A percentile compares a stretch with the other conserved stretches of the same genome.
phyloP scores from a whole-genome alignment of 2,329 filamentous ascomycete genomes.

The Periglandula ipomoeae region DNA sequence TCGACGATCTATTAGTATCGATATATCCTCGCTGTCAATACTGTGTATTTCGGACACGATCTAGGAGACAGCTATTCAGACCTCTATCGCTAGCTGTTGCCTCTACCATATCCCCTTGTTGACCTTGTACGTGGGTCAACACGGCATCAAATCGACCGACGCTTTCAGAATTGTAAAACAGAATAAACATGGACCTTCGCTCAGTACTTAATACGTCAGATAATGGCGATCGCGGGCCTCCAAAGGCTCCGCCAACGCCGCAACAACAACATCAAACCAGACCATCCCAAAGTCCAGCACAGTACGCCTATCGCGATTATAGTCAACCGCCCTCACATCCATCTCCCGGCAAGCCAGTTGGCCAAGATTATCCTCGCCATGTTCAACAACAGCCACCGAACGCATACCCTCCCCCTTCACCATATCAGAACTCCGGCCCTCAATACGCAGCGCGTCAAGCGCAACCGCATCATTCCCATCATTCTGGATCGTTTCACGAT shows the following conservation, averaged over 20 bases:
- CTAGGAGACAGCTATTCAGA: background rate
- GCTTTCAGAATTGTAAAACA: background rate
- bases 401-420: constrained; percentile 29
- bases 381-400: constrained; percentile 21
- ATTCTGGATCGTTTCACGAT: constrained; percentile 34
- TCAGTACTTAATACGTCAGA: constrained; percentile 47
- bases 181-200: constrained; percentile 38
- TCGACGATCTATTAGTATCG: constrained; percentile 8
- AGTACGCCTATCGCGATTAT: constrained; percentile 44
- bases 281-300: constrained; percentile 29
- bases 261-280: constrained; percentile 24
- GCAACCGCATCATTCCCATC: constrained; percentile 30
- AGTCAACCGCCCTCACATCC: constrained; percentile 29
- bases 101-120: background rate
- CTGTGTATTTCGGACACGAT: background rate
- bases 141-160: background rate
- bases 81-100: background rate
- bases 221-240: constrained; percentile 29
- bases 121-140: background rate
- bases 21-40: background rate
- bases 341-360: constrained; percentile 37
- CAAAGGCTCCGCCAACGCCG: constrained; percentile 22
- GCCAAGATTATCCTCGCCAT: constrained; percentile 34
- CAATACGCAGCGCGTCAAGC: constrained; percentile 35
- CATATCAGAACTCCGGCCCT: constrained; percentile 26